Conservation (phyloP, 768 basidiomycete species). For the Pluteus cervinus region DNA sequence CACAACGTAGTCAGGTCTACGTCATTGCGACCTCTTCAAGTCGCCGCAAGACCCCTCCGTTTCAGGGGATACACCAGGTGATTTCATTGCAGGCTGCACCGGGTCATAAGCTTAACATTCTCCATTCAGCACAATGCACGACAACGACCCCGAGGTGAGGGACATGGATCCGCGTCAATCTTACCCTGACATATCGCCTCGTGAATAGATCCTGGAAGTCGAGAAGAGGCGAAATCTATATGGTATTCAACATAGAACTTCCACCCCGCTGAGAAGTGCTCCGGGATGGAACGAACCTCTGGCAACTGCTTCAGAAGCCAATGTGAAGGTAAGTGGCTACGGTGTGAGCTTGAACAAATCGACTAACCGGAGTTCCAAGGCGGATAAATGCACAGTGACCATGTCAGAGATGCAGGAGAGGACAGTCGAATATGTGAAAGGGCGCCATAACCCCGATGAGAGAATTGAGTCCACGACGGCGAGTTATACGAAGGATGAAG, state of each 20-base stretch:
- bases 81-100: too few species aligned
- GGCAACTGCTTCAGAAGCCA: conserved; percentile 59
- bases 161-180: neutral
- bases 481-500: conserved; percentile 34
- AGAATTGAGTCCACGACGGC: conserved; percentile 27
- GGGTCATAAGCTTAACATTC: too few species aligned
- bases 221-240: conserved; percentile 50
- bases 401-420: conserved; percentile 29
- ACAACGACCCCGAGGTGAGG: conserved; percentile 49
- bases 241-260: conserved; percentile 36
- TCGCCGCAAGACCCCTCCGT: too few species aligned
- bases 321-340: conserved; percentile 42
- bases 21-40: too few species aligned
- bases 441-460: conserved; percentile 29
- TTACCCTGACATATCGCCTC: conserved; percentile 1
- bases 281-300: conserved; percentile 72
- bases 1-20: too few species aligned
- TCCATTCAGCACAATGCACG: conserved; percentile 50
- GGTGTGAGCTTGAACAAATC: conserved; percentile 1
- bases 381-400: conserved; percentile 28
- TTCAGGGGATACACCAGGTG: too few species aligned
- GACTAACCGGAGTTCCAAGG: conserved; percentile 19
- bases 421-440: conserved; percentile 36
- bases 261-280: conserved; percentile 45
- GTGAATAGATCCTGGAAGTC: conserved; percentile 35